Conservation (phyloP, 768 basidiomycete genomes). For the Tulasnella sp. region DNA sequence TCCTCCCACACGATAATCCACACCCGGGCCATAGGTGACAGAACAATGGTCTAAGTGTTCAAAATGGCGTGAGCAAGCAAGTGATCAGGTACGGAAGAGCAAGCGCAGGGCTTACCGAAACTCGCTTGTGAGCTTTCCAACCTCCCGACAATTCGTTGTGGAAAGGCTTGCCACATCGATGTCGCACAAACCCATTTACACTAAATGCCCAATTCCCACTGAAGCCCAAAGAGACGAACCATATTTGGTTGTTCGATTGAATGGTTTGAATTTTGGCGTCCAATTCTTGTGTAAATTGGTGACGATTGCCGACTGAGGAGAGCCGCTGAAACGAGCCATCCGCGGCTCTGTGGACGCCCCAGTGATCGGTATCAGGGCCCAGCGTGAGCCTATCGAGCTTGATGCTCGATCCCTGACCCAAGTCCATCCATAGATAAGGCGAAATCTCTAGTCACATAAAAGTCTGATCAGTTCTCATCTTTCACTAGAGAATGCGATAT, state of each 20-base stretch:
- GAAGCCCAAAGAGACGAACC: neutral
- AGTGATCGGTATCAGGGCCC: neutral
- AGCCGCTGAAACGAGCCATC: neutral
- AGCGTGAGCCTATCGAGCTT: constrained; percentile 8
- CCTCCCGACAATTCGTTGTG: neutral
- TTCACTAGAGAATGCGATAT: neutral
- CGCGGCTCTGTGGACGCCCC: neutral
- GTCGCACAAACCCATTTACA: neutral
- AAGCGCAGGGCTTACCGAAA: neutral
- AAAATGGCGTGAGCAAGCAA: too few relatives aligned
- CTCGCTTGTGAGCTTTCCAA: neutral
- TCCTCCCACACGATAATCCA: constrained; percentile 13
- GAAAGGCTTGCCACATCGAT: neutral
- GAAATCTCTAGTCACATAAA: neutral
- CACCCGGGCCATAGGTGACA: neutral
- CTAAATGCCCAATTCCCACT: neutral
- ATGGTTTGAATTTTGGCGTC: neutral
- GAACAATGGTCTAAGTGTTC: neutral
- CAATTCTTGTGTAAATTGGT: neutral
- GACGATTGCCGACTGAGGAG: neutral
- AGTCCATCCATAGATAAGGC: neutral
- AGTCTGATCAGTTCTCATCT: neutral
- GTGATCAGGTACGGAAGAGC: too few relatives aligned
- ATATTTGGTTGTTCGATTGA: neutral
- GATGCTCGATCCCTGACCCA: neutral